Conservation (phyloP, 371 early-diverging fungal species). For the Agmasoma carcini region DNA sequence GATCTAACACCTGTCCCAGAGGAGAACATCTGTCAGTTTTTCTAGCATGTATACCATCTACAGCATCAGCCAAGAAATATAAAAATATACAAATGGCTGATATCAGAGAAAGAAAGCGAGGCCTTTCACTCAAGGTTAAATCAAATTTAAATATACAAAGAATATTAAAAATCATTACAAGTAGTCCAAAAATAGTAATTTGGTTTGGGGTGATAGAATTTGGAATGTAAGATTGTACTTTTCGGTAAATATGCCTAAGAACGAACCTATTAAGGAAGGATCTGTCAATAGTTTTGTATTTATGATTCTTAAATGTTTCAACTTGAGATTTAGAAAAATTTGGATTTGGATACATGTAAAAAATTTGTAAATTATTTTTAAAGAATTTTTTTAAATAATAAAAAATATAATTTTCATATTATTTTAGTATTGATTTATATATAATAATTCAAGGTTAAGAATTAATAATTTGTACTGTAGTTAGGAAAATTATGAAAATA, state of each 20-base stretch:
- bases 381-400: no score
- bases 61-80: constrained; percentile 82
- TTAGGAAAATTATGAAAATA: no score
- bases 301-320: constrained; percentile 62
- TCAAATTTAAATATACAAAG: constrained; percentile 55
- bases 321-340: constrained; percentile 7
- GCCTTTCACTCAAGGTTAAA: constrained; percentile 63
- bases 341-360: no score
- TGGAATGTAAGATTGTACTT: constrained; percentile 68
- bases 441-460: no score
- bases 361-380: no score
- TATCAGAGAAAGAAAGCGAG: constrained; percentile 66
- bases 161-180: constrained; percentile 31
- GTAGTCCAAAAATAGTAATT: constrained; percentile 77
- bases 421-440: no score
- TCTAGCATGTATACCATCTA: constrained; percentile 92
- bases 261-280: constrained; percentile 66
- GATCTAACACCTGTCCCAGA: constrained; percentile 74
- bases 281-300: constrained; percentile 65
- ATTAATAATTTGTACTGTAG: no score
- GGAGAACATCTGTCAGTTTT: constrained; percentile 75
- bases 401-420: no score
- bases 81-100: constrained; percentile 67
- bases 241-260: constrained; percentile 69
- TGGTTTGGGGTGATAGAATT: constrained; percentile 81